phyloP scores from a whole-genome alignment of 805 yeast genomes.

The Pichia thaimueangensis region DNA sequence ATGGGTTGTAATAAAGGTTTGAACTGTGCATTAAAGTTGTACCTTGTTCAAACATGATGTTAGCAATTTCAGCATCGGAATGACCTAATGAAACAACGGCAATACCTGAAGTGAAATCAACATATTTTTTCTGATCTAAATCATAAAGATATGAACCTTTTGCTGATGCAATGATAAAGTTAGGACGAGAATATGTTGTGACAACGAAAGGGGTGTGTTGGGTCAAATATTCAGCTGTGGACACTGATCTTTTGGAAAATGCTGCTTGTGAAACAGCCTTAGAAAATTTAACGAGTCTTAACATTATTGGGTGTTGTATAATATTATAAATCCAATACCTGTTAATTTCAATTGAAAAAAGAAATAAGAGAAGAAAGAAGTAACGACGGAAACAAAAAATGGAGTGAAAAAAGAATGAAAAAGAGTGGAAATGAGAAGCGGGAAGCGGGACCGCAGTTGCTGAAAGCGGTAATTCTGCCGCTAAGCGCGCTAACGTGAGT shows the following conservation, averaged over 20 bases:
- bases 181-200: conserved; percentile 77
- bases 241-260: conserved; percentile 9
- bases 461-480: too few relatives aligned
- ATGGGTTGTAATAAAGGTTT: conserved; percentile 76
- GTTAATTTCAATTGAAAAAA: background rate
- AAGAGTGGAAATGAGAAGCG: too few relatives aligned
- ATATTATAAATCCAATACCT: background rate
- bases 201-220: conserved; percentile 43
- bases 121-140: conserved; percentile 64
- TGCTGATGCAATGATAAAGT: conserved; percentile 72
- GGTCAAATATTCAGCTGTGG: conserved; percentile 26
- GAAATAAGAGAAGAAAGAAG: background rate
- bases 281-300: conserved; percentile 7
- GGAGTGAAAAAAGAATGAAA: too few relatives aligned
- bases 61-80: conserved; percentile 64
- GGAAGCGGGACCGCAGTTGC: too few relatives aligned
- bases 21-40: conserved; percentile 72
- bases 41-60: conserved; percentile 68
- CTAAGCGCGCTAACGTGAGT: too few relatives aligned
- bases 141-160: conserved; percentile 79
- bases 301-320: conserved; percentile 2
- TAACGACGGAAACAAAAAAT: background rate
- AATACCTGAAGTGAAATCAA: conserved; percentile 93
- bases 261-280: conserved; percentile 9
- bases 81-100: conserved; percentile 97